Percentiles rank a stretch among this genome's conserved stretches.
Conservation (phyloP, 2,329 filamentous ascomycete species). For the Aspergillus pseudoglaucus region DNA sequence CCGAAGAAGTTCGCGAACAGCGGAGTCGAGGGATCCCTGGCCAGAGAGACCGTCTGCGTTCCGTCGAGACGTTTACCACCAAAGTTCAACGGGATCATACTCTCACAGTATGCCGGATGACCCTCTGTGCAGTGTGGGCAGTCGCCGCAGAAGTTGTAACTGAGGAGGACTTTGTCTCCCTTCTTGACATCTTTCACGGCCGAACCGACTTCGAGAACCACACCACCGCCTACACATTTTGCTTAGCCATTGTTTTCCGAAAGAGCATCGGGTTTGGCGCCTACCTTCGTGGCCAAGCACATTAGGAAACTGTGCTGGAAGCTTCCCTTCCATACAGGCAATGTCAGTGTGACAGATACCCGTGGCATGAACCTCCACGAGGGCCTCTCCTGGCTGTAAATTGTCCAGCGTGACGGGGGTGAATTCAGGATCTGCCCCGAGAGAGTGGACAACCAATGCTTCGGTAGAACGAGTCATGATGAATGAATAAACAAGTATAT, state of each 20-base stretch:
- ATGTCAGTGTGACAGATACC: conserved; percentile 32
- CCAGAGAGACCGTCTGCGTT: background rate
- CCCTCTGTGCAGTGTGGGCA: conserved; percentile 10
- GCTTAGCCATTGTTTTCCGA: background rate
- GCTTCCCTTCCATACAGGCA: conserved; percentile 17
- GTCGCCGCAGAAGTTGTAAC: conserved; percentile 13
- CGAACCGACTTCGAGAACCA: conserved; percentile 41
- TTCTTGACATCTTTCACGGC: conserved; percentile 36
- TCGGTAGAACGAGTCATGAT: background rate
- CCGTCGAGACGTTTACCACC: conserved; percentile 9
- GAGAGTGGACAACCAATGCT: background rate
- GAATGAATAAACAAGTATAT: background rate
- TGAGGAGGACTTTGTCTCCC: conserved; percentile 40
- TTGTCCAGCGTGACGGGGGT: conserved; percentile 1
- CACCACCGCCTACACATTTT: conserved; percentile 39
- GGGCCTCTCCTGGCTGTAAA: conserved; percentile 18
- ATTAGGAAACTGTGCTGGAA: conserved; percentile 9
- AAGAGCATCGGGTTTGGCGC: background rate
- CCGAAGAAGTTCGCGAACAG: conserved; percentile 30
- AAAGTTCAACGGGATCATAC: conserved; percentile 9
- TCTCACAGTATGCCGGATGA: conserved; percentile 15
- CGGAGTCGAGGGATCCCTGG: conserved; percentile 1
- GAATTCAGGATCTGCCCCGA: background rate
- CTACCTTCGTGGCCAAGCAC: conserved; percentile 18
- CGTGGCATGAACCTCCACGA: conserved; percentile 27